Percentiles rank a stretch among this genome's conserved stretches.
Evolutionary conservation across 1,139 yeast genomes (phyloP).

Genomic region (Yamadazyma oceani): DNA sequence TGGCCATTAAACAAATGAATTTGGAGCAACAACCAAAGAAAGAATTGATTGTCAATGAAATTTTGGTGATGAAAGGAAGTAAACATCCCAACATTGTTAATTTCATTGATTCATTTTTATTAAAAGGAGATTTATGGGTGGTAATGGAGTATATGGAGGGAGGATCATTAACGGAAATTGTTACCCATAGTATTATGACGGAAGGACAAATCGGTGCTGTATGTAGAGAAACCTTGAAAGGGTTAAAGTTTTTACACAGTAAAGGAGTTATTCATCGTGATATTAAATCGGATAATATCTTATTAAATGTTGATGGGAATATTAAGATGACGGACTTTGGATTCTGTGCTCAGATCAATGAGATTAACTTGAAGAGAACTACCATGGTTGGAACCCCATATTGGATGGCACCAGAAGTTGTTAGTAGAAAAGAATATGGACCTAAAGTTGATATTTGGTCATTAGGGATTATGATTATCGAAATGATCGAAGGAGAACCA

Average conservation of each 20-base stretch:
- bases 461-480: conserved; percentile 92
- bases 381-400: conserved; percentile 99
- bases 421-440: conserved; percentile 89
- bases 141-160: conserved; percentile 99
- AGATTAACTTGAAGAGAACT: conserved; percentile 79
- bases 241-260: conserved; percentile 82
- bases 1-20: conserved; percentile 96
- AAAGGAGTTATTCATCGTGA: conserved; percentile 97
- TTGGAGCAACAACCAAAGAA: conserved; percentile 92
- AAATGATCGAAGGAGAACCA: conserved; percentile 99
- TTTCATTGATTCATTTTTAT: conserved; percentile 79
- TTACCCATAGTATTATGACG: conserved; percentile 91
- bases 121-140: conserved; percentile 85
- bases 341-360: conserved; percentile 95
- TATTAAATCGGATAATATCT: conserved; percentile 90
- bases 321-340: conserved; percentile 90
- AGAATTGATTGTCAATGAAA: conserved; percentile 90
- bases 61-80: conserved; percentile 89
- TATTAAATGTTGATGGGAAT: conserved; percentile 79
- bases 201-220: conserved; percentile 99
- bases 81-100: conserved; percentile 91
- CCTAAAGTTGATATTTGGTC: conserved; percentile 99
- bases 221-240: conserved; percentile 84
- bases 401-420: conserved; percentile 99
- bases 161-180: conserved; percentile 93